Conservation (phyloP, 306 rosid species). For the Datisca glomerata region DNA sequence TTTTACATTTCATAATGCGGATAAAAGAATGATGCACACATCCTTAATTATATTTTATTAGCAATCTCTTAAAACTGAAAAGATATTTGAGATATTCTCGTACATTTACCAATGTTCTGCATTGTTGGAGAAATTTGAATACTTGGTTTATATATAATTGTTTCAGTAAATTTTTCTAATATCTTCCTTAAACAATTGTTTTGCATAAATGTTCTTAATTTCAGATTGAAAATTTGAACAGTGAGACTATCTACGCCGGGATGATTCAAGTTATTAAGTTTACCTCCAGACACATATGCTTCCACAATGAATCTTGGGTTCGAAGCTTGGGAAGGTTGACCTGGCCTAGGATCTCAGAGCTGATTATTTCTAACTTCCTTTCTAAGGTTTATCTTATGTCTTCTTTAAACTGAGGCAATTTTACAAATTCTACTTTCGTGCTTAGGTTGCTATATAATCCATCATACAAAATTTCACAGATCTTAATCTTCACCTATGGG, state of each 20-base stretch:
- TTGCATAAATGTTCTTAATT: constrained; percentile 11
- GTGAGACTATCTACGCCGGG: constrained; percentile 59
- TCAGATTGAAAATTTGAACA: constrained; percentile 49
- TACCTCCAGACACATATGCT: constrained; percentile 45
- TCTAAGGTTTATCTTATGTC: constrained; percentile 51
- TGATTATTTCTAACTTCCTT: constrained; percentile 73
- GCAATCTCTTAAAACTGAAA: no score
- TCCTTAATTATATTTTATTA: no score
- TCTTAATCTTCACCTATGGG: no score
- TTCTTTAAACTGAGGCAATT: constrained; percentile 1
- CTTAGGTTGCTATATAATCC: no score
- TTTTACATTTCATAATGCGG: no score
- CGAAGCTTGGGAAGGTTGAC: constrained; percentile 72
- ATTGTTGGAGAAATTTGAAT: no score
- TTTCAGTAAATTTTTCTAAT: background rate
- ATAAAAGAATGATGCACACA: no score
- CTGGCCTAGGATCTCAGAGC: constrained; percentile 88
- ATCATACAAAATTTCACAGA: no score
- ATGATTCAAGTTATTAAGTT: constrained; percentile 50
- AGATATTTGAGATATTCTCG: no score
- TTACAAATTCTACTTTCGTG: background rate
- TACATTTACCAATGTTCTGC: no score
- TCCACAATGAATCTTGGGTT: constrained; percentile 57
- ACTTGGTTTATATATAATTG: no score
- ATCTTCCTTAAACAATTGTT: background rate